Percentiles rank a stretch among this genome's conserved stretches.
These are phyloP conservation scores for Picea sitchensis DNA, from an alignment of 75 land plant species.

Conservation along the genomic window DNA sequence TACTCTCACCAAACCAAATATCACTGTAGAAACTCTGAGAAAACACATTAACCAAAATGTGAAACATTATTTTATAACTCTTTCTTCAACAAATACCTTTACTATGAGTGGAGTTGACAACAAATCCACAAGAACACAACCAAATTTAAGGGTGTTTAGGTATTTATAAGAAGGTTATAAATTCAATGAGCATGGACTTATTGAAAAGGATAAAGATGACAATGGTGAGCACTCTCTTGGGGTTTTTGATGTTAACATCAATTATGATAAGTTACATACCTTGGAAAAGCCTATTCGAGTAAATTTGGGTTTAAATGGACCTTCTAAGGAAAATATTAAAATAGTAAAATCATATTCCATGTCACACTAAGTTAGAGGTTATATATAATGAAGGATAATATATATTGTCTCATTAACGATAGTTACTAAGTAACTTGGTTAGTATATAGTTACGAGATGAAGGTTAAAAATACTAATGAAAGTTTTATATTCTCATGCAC, in stretches of 20 bases:
- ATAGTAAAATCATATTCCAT: too few relatives aligned
- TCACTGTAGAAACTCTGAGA: slow-evolving; percentile 21
- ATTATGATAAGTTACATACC: background rate
- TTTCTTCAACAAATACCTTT: slow-evolving; percentile 19
- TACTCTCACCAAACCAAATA: slow-evolving; percentile 46
- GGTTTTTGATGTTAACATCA: background rate
- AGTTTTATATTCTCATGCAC: too few relatives aligned
- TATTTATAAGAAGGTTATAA: slow-evolving; percentile 2
- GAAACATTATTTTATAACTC: slow-evolving; percentile 78
- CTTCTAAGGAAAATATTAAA: too few relatives aligned
- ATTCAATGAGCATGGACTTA: background rate
- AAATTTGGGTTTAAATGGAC: too few relatives aligned
- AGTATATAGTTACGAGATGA: too few relatives aligned
- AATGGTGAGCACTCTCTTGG: background rate
- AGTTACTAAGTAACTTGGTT: too few relatives aligned
- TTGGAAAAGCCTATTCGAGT: background rate
- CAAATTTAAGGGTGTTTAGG: slow-evolving; percentile 3
- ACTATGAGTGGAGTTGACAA: background rate
- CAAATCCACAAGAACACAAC: background rate
- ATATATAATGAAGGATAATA: too few relatives aligned
- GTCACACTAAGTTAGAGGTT: too few relatives aligned
- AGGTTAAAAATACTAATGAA: too few relatives aligned
- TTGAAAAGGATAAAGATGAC: background rate
- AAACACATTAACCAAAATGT: slow-evolving; percentile 31
- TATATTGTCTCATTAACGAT: too few relatives aligned